phyloP scores from a whole-genome alignment of 2,329 filamentous ascomycete species.

The Pestalotiopsis sp. region DNA sequence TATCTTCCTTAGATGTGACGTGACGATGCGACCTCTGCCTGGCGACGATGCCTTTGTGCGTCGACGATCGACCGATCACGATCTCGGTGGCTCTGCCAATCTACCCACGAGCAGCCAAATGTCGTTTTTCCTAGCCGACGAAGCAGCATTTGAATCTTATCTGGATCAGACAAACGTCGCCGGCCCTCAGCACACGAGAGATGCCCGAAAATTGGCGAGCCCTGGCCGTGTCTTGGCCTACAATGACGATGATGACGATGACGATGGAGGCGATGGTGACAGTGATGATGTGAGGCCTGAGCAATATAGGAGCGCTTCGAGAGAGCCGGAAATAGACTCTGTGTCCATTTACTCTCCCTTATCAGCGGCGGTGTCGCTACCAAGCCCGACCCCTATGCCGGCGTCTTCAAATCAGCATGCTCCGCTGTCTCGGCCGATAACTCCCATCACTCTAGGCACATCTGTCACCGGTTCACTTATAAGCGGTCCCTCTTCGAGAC shows the following conservation, averaged over 20 bases:
- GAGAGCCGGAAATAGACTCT: constrained; percentile 19
- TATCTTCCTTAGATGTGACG: neutral
- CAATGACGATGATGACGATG: constrained; percentile 22
- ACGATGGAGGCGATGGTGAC: neutral
- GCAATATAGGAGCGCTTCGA: constrained; percentile 16
- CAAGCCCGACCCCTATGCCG: constrained; percentile 33
- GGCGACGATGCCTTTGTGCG: constrained; percentile 46
- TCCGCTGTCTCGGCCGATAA: constrained; percentile 45
- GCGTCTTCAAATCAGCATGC: constrained; percentile 31
- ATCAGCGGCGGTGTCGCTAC: constrained; percentile 31
- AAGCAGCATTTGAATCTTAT: constrained; percentile 47
- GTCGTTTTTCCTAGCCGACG: constrained; percentile 55
- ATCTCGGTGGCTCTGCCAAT: constrained; percentile 31
- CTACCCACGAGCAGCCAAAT: constrained; percentile 43
- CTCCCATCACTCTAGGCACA: constrained; percentile 45
- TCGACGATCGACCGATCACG: constrained; percentile 41
- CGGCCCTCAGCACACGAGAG: constrained; percentile 26
- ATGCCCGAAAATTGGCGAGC: constrained; percentile 31
- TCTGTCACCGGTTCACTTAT: constrained; percentile 43
- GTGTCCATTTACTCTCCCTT: constrained; percentile 28
- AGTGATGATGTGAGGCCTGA: constrained; percentile 26
- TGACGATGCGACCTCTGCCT: constrained; percentile 46
- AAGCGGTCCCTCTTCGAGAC: constrained; percentile 54
- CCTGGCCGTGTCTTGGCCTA: constrained; percentile 12
- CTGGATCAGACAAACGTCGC: constrained; percentile 31